Base-by-base conservation (phyloP, 768 basidiomycete genomes). In the Cubamyces lactineus region DNA sequence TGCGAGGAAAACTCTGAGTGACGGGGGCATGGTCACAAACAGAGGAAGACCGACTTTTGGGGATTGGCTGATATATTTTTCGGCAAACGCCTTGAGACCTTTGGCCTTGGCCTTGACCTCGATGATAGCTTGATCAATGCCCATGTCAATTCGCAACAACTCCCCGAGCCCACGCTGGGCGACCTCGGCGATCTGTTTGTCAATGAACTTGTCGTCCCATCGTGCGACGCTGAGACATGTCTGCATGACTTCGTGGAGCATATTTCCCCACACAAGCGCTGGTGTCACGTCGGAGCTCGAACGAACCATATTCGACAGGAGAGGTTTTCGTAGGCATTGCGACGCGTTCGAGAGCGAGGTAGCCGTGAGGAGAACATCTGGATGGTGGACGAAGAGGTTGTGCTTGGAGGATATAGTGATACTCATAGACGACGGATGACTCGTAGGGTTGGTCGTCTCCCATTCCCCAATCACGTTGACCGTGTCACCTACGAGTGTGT, bases 201-300 rank as follows among this genome's bases (percentile, higher is more conserved):
- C 81, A 5, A 94, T 76, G 76, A 84, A 90, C 16, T 69, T 67
- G 42, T 84, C 78, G 42, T 86, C 86, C 91, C 91, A 94, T 19
- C 75, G 75, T 6, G 78, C 76, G 47, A 82, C 79, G 23, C 71
- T 73, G 53, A 98, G 77, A 66, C 92, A 94, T 0, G 80, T 77
- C 71, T 98, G 95, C 78, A 97, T 85, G 38, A 98, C 87, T 66
- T 94, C 88, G 68, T 99, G 97, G 5, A 97, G 82, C 74, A 98
- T 86, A 67, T 89, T 97, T 40, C 97, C 97, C 86, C 94, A 98
- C 0, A 96, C 79, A 12, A 92, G 79, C 5, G 88, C 80, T 2
- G 90, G 87, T 0, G 87, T 85, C 15, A 77, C 75, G 62, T 88
- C 86, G 6, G 82, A 84, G 0, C 80, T 76, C 0, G 86, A 82